These are phyloP conservation scores for Aphanomyces invadans DNA, from an alignment of 352 stramenopile species.

Conservation along the genomic window DNA sequence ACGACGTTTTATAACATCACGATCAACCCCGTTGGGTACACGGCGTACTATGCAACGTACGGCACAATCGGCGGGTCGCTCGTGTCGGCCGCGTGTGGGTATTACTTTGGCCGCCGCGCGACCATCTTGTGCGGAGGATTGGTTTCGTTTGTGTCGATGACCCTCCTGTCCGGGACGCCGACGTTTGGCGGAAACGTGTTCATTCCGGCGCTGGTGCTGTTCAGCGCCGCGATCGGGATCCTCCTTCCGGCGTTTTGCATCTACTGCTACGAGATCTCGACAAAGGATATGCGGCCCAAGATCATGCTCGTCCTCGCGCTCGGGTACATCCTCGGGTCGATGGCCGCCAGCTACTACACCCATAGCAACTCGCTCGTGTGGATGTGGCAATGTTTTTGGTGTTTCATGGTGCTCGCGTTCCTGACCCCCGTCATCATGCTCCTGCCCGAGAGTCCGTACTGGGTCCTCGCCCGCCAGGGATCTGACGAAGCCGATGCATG, in stretches of 20 bases:
- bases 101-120: constrained; percentile 54
- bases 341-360: constrained; percentile 46
- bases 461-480: constrained; percentile 58
- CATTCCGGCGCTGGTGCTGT: constrained; percentile 47
- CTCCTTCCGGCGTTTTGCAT: constrained; percentile 57
- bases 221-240: constrained; percentile 53
- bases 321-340: constrained; percentile 51
- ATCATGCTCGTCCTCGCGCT: constrained; percentile 54
- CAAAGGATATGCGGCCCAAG: constrained; percentile 65
- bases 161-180: constrained; percentile 37
- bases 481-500: constrained; percentile 60
- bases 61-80: constrained; percentile 41
- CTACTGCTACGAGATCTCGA: constrained; percentile 79
- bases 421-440: constrained; percentile 63
- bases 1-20: constrained; percentile 45
- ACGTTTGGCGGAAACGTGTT: constrained; percentile 40
- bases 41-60: constrained; percentile 51
- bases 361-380: constrained; percentile 56
- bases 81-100: constrained; percentile 44
- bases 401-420: constrained; percentile 53
- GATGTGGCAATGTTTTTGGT: constrained; percentile 67
- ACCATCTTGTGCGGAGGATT: constrained; percentile 55
- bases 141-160: constrained; percentile 57
- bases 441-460: constrained; percentile 72
- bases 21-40: constrained; percentile 40